Evolutionary conservation across 441 rosid species (phyloP), one percentile per base, ranked within the genome.

Genomic region (Daphne laureola): DNA sequence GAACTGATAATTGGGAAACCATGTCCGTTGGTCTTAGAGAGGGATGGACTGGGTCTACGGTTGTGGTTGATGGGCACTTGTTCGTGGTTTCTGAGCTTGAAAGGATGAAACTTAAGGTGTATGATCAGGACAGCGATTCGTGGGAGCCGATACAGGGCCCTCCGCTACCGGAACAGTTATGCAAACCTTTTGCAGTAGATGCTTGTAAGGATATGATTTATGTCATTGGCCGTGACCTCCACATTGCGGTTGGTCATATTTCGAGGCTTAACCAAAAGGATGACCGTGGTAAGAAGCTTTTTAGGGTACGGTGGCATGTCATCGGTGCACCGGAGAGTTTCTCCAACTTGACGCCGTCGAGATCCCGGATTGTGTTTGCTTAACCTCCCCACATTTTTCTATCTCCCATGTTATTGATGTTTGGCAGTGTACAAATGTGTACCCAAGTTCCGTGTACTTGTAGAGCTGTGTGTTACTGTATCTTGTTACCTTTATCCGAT

Each of bases 1-100:
- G 54, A 58, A 69, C 76, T 0, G 70, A 87, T 59, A 66, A 57
- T n/a, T 87, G 98, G 94, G 92, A 90, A 63, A 73, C 61, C 46
- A 90, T 90, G 98, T 70, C 88, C 3, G 80, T 70, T 40, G 96
- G 96, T 54, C 55, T 90, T 53, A 71, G 84, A 61, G 95, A 90
- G 74, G 98, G 98, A 14, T 90, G 98, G 96, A 87, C 96, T 0
- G 98, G 98, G 53, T 83, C 96, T 3, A 90, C 95, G 54, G 90
- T 87, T 0, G 95, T 90, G 57, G 73, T 85, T 12, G 72, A 83
- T 15, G 92, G 77, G 14, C 77, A 73, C 58, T 74, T 90, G 59
- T 90, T 90, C 55, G 82, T 87, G 57, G 96, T 90, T 13, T 77
- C 94, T 0, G 96, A 90, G 63, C 76, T 75, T 1, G 94, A 87